Evolutionary conservation across 2,329 filamentous ascomycete species (phyloP).

Genomic region (Cryphonectria naterciae): DNA sequence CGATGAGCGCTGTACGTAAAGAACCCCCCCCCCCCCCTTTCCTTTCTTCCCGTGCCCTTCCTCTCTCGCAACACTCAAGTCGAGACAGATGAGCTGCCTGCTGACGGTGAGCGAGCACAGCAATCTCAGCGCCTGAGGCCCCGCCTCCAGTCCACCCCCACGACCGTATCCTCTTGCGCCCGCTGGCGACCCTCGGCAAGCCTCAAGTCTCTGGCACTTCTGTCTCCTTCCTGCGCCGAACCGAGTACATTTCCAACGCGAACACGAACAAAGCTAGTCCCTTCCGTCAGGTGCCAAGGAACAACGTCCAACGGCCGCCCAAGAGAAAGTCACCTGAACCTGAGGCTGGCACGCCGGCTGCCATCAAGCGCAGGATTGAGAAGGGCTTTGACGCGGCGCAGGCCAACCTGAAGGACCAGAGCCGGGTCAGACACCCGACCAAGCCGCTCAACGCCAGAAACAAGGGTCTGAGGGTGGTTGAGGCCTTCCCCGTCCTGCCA

Average conservation of each 20-base stretch:
- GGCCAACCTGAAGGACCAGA: constrained; percentile 57
- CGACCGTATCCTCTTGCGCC: constrained; percentile 82
- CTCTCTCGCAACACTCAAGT: neutral
- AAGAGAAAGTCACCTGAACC: constrained; percentile 61
- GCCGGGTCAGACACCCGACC: constrained; percentile 59
- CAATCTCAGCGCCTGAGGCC: constrained; percentile 78
- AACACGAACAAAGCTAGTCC: constrained; percentile 28
- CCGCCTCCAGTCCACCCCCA: constrained; percentile 76
- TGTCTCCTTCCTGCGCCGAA: constrained; percentile 92
- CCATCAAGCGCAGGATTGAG: constrained; percentile 70
- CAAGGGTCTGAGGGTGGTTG: constrained; percentile 60
- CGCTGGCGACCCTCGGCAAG: constrained; percentile 83
- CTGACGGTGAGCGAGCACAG: constrained; percentile 48
- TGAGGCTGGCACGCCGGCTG: constrained; percentile 65
- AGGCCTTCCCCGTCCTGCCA: constrained; percentile 64
- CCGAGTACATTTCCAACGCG: constrained; percentile 80
- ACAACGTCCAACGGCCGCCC: constrained; percentile 42
- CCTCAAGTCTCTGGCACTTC: constrained; percentile 74
- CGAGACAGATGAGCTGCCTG: neutral
- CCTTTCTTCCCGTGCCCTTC: neutral
- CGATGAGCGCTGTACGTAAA: constrained; percentile 80
- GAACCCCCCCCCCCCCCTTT: too few relatives aligned
- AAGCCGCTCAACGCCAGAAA: constrained; percentile 41
- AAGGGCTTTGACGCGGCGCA: constrained; percentile 62
- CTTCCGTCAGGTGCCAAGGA: constrained; percentile 30